Percentiles rank a stretch among this genome's conserved stretches.
phyloP scores from a whole-genome alignment of 768 basidiomycete species.

The Porpolomopsis calyptriformis region DNA sequence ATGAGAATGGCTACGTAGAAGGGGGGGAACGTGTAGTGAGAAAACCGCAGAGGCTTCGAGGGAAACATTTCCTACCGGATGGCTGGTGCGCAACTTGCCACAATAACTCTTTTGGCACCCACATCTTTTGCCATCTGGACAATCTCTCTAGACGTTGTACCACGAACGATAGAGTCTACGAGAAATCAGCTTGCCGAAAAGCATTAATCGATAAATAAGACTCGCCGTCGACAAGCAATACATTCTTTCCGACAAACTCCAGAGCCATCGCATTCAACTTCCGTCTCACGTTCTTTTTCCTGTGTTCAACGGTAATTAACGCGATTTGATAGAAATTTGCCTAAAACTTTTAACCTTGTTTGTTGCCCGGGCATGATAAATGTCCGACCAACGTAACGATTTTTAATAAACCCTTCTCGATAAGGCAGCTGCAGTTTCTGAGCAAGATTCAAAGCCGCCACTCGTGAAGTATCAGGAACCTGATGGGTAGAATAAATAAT shows the following conservation, averaged over 20 bases:
- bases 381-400: slow-evolving; percentile 94
- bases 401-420: slow-evolving; percentile 97
- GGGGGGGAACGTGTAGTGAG: slow-evolving; percentile 2
- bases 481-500: slow-evolving; percentile 17
- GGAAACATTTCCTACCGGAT: slow-evolving; percentile 52
- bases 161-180: slow-evolving; percentile 93
- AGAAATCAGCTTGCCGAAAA: neutral
- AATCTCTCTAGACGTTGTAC: slow-evolving; percentile 97
- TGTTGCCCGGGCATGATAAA: slow-evolving; percentile 99
- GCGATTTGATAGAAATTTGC: neutral
- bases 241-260: slow-evolving; percentile 86
- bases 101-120: slow-evolving; percentile 89
- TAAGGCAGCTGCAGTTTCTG: slow-evolving; percentile 86
- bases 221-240: slow-evolving; percentile 90
- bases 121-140: slow-evolving; percentile 99
- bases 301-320: slow-evolving; percentile 19
- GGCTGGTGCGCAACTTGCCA: slow-evolving; percentile 95
- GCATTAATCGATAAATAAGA: neutral
- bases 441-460: slow-evolving; percentile 91
- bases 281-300: slow-evolving; percentile 85
- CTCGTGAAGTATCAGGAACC: slow-evolving; percentile 95
- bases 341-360: slow-evolving; percentile 48
- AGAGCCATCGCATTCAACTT: slow-evolving; percentile 98
- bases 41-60: neutral
- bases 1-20: slow-evolving; percentile 57